A percentile compares a stretch with the other conserved stretches of the same genome.
These are phyloP conservation scores for Penicillium odoratum DNA, from an alignment of 495 filamentous ascomycete species.

Conservation along the genomic window DNA sequence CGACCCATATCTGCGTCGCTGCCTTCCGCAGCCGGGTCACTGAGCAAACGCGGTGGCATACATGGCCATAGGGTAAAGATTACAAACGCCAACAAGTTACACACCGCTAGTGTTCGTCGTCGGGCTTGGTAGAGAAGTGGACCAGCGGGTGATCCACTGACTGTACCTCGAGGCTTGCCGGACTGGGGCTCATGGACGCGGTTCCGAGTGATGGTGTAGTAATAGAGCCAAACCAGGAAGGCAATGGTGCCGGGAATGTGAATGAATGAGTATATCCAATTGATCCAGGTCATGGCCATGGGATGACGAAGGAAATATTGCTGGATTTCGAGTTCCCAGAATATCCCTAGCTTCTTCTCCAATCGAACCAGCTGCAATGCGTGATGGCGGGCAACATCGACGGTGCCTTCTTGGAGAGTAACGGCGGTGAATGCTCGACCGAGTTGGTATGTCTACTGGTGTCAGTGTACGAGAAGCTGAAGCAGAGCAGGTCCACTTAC, in stretches of 20 bases:
- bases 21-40: constrained; percentile 46
- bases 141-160: constrained; percentile 44
- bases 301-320: constrained; percentile 50
- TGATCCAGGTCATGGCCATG: constrained; percentile 51
- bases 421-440: constrained; percentile 63
- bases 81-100: constrained; percentile 75
- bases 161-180: constrained; percentile 35
- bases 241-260: constrained; percentile 79
- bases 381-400: constrained; percentile 56
- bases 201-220: constrained; percentile 60
- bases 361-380: constrained; percentile 56
- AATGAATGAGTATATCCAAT: constrained; percentile 75
- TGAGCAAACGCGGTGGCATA: constrained; percentile 75
- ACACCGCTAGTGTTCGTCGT: constrained; percentile 69
- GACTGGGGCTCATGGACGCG: constrained; percentile 36
- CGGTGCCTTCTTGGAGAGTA: constrained; percentile 56
- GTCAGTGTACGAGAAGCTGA: background rate
- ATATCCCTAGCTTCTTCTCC: constrained; percentile 55
- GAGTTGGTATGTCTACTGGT: constrained; percentile 58
- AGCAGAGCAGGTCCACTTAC: constrained; percentile 31
- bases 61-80: constrained; percentile 77
- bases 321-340: constrained; percentile 58
- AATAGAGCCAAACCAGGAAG: constrained; percentile 66
- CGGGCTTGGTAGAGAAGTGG: constrained; percentile 58
- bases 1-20: constrained; percentile 47